Evolutionary conservation across 345 rosid genomes (phyloP).

Genomic region (Salix brachista): DNA sequence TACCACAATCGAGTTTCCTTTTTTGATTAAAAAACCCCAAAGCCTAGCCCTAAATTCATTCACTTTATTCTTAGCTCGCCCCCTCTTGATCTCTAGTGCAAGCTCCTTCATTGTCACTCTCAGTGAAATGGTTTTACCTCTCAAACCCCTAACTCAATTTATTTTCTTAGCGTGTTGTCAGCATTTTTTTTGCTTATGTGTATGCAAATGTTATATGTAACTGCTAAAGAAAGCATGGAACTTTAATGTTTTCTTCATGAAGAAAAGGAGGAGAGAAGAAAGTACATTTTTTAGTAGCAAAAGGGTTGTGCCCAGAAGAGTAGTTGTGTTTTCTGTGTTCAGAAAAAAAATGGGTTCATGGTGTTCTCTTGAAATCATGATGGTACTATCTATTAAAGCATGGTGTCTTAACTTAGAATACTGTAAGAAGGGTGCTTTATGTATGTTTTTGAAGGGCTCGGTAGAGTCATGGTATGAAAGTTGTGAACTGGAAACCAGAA

Average conservation of each 20-base stretch:
- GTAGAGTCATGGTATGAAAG: neutral
- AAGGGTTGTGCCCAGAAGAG: neutral
- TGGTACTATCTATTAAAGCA: neutral
- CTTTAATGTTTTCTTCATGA: neutral
- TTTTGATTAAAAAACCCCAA: neutral
- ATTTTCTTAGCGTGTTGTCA: neutral
- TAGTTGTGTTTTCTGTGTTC: neutral
- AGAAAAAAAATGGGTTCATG: neutral
- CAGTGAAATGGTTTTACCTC: constrained; percentile 24
- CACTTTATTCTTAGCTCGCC: neutral
- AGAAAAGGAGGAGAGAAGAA: neutral
- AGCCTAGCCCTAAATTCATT: neutral
- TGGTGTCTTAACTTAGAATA: too few species aligned
- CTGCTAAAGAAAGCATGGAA: neutral
- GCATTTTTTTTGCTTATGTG: neutral
- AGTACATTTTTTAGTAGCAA: neutral
- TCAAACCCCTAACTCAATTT: neutral
- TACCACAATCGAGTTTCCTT: neutral
- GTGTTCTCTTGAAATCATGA: neutral
- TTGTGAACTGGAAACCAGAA: neutral
- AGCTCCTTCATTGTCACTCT: neutral
- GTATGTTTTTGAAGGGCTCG: neutral
- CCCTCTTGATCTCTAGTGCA: neutral
- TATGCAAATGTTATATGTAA: neutral
- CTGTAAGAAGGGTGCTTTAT: too few species aligned